phyloP scores from a whole-genome alignment of 495 filamentous ascomycete genomes.

The Parathielavia appendiculata region DNA sequence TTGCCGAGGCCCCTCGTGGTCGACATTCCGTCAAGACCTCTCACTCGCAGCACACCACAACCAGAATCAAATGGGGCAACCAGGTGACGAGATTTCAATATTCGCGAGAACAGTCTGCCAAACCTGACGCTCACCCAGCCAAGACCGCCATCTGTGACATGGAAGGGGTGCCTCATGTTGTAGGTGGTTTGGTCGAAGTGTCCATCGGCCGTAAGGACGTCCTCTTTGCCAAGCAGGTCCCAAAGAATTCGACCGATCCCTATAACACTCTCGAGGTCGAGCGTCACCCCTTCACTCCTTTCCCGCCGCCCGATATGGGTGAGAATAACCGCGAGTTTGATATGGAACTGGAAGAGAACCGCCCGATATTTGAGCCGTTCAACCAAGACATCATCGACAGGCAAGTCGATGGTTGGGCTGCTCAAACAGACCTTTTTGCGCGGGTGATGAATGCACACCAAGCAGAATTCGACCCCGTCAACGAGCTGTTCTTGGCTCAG shows the following conservation, averaged over 20 bases:
- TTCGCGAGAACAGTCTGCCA: neutral
- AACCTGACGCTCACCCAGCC: neutral
- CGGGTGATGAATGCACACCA: neutral
- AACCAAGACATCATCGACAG: neutral
- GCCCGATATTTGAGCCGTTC: neutral
- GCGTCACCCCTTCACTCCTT: neutral
- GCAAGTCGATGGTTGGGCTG: neutral
- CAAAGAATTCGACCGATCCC: neutral
- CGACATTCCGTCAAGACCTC: neutral
- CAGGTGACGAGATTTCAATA: neutral
- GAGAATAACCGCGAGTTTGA: conserved; percentile 9
- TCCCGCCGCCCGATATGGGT: conserved; percentile 12
- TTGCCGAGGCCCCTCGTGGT: neutral
- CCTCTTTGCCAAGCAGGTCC: conserved; percentile 1
- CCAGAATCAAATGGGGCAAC: neutral
- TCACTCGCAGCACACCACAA: neutral
- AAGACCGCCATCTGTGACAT: neutral
- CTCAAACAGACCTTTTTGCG: neutral
- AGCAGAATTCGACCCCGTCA: neutral
- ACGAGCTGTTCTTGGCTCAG: neutral
- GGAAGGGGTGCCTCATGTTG: neutral
- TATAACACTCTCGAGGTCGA: neutral
- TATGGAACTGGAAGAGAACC: neutral
- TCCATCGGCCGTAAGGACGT: neutral
- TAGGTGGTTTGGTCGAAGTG: conserved; percentile 2